These are phyloP conservation scores for Lolium multiflorum DNA, from an alignment of 176 grass and related monocot species.

Conservation along the genomic window DNA sequence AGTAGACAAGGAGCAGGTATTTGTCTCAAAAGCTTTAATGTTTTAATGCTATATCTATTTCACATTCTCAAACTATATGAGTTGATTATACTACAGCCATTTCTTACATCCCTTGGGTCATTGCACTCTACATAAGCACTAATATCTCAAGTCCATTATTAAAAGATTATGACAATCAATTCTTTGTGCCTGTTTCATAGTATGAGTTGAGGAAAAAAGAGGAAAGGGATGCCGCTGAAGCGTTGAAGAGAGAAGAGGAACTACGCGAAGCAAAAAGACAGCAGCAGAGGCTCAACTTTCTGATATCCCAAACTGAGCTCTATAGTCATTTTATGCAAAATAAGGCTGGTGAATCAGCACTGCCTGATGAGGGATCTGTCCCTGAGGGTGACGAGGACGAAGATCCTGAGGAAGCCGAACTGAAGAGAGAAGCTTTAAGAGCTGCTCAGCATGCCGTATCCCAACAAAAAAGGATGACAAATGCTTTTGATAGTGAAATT, in stretches of 20 bases:
- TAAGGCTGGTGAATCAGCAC: conserved; percentile 67
- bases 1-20: conserved; percentile 98
- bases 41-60: conserved; percentile 1
- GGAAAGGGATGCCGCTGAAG: conserved; percentile 95
- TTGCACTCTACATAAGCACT: conserved; percentile 19
- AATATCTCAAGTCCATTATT: conserved; percentile 4
- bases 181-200: conserved; percentile 50
- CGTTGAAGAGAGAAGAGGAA: conserved; percentile 95
- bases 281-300: conserved; percentile 96
- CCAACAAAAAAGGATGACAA: conserved; percentile 95
- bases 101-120: neutral
- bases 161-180: conserved; percentile 17
- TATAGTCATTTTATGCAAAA: conserved; percentile 99
- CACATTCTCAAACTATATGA: conserved; percentile 14
- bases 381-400: conserved; percentile 65
- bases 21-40: conserved; percentile 21
- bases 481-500: conserved; percentile 94
- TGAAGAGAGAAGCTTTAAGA: conserved; percentile 88
- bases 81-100: conserved; percentile 13
- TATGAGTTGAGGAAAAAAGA: conserved; percentile 95
- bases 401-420: conserved; percentile 91
- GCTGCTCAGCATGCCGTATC: conserved; percentile 89
- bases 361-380: conserved; percentile 56
- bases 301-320: conserved; percentile 95
- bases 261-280: conserved; percentile 96